Evolutionary conservation across 2,329 filamentous ascomycete genomes (phyloP), one percentile per base, ranked within the genome.

Genomic region (Exophiala bonariae): DNA sequence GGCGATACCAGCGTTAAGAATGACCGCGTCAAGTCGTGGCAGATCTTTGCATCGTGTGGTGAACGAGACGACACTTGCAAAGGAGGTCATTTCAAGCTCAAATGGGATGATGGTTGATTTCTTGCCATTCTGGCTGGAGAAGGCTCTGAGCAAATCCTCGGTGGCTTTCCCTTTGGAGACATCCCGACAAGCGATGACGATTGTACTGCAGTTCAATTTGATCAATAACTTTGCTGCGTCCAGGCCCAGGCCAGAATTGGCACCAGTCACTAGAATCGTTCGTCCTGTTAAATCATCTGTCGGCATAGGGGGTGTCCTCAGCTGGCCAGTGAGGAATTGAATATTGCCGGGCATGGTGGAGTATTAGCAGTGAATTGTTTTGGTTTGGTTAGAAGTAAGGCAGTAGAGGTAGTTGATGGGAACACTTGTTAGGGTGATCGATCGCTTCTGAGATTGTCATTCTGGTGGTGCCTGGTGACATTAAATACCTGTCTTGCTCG

Each of bases 141-240:
- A 10, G 4, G 49, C 40, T 23, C 47, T 61, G 37, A 74, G 66
- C 0, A 60, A 49, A 9, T 58, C 36, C 16, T 61, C 65, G 34
- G 72, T 71, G 3, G 46, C 56, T 35, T 70, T 58, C 3, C 70
- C 73, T 28, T 70, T 69, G 2, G 51, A 11, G 0, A 63, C 26
- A 6, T 64, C 63, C 22, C 68, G 62, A 14, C 67, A 73, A 20
- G 61, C 67, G 13, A 79, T 66, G 59, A 72, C 76, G 55, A 79
- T 73, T 6, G 66, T 61, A 5, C 60, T 36, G 8, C 74, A 74
- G 40, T 66, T 66, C 16, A 55, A 36, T 16, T 70, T 66, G 11
- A 72, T 69, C 4, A 64, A 69, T 2, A 74, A 66, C 7, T 63
- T 63, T 6, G 70, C 67, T 36, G 71, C 67, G 59, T 75, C 72